Evolutionary conservation across 768 basidiomycete genomes (phyloP).

Genomic region (Heimioporus sp.): DNA sequence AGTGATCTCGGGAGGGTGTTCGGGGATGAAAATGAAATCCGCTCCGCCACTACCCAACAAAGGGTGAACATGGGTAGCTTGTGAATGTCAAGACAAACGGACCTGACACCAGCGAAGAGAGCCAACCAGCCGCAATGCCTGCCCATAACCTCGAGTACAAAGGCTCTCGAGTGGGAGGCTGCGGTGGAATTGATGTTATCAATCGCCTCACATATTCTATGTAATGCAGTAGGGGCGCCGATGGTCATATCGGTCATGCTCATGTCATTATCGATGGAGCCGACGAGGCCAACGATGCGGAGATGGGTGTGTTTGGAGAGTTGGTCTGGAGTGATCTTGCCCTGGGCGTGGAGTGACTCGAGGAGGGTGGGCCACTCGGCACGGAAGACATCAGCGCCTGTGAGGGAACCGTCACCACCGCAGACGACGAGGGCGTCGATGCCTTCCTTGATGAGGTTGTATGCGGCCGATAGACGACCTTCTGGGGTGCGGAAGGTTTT

Average conservation of each 20-base stretch:
- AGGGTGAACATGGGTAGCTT: constrained; percentile 7
- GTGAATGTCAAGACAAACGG: constrained; percentile 20
- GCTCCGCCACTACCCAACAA: constrained; percentile 66
- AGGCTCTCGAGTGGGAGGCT: constrained; percentile 92
- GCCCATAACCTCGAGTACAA: constrained; percentile 99
- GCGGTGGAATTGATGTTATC: constrained; percentile 99
- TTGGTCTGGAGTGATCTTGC: constrained; percentile 79
- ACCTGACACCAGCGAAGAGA: constrained; percentile 89
- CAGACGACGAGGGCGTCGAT: constrained; percentile 97
- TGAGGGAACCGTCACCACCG: constrained; percentile 95
- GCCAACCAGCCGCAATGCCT: constrained; percentile 99
- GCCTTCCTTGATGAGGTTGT: constrained; percentile 93
- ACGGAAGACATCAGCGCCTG: constrained; percentile 92
- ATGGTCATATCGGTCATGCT: constrained; percentile 96
- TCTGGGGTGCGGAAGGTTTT: constrained; percentile 80
- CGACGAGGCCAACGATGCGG: constrained; percentile 96
- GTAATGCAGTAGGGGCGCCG: constrained; percentile 92
- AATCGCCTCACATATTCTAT: constrained; percentile 96
- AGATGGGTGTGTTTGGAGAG: constrained; percentile 74
- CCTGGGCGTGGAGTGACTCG: constrained; percentile 58
- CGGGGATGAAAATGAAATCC: constrained; percentile 97
- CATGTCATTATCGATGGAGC: constrained; percentile 99
- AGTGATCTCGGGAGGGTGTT: constrained; percentile 73
- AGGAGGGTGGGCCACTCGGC: constrained; percentile 93
- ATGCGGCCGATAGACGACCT: constrained; percentile 84